Evolutionary conservation across 306 rosid species (phyloP).

Genomic region (Dalbergia oliveri): DNA sequence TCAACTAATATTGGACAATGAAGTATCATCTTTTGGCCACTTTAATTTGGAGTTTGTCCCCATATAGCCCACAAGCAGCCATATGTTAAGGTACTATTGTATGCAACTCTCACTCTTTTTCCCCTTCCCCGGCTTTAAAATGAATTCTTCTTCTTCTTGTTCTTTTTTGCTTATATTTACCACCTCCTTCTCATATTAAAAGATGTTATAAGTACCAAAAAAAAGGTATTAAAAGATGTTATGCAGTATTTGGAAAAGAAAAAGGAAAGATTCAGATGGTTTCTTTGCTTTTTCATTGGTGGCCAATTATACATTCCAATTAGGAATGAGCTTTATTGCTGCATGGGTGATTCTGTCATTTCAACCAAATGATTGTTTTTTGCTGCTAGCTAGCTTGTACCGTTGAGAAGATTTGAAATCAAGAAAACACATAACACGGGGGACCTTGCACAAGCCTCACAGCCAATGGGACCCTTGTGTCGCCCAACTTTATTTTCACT

Average conservation of each 20-base stretch:
- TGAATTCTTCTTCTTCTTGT: not conserved
- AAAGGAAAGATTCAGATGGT: constrained; percentile 38
- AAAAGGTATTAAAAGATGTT: constrained; percentile 43
- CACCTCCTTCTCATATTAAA: constrained; percentile 46
- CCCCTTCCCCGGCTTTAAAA: constrained; percentile 6
- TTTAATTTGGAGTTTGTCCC: constrained; percentile 53
- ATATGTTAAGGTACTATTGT: constrained; percentile 12
- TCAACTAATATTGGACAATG: constrained; percentile 32
- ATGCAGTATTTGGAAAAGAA: not conserved
- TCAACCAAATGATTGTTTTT: not conserved
- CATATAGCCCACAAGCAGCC: constrained; percentile 15
- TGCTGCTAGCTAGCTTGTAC: not conserved
- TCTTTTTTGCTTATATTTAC: not conserved
- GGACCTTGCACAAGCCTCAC: constrained; percentile 46
- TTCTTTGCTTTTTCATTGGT: constrained; percentile 34
- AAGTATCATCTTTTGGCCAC: constrained; percentile 48
- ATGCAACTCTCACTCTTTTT: not conserved
- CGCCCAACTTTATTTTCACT: constrained; percentile 59
- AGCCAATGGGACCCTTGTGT: constrained; percentile 62
- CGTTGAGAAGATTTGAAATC: constrained; percentile 28
- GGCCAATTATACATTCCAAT: not conserved
- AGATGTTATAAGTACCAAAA: not conserved
- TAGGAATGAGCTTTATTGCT: constrained; percentile 3
- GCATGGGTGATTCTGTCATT: constrained; percentile 36
- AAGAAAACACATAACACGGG: constrained; percentile 22